Conservation (phyloP, 495 filamentous ascomycete species). For the Usnea hakonensis region DNA sequence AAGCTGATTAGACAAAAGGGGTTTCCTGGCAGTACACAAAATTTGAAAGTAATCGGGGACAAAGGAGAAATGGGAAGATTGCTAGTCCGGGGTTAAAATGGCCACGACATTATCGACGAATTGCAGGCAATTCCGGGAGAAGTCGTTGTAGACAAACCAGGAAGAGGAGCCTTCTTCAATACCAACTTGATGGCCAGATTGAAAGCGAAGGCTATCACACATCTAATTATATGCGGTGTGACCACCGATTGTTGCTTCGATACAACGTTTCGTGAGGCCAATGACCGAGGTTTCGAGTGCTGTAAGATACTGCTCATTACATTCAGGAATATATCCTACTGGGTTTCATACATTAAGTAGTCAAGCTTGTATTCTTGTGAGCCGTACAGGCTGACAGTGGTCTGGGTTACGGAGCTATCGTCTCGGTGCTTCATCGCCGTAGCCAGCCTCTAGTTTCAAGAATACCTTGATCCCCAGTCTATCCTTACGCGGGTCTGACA, state of each 20-base stretch:
- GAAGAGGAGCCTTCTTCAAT: constrained; percentile 56
- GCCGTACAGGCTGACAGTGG: neutral
- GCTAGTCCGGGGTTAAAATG: constrained; percentile 55
- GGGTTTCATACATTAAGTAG: neutral
- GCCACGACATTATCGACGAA: constrained; percentile 56
- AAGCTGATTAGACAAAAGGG: constrained; percentile 41
- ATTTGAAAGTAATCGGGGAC: constrained; percentile 47
- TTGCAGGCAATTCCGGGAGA: constrained; percentile 48
- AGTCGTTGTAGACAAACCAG: constrained; percentile 62
- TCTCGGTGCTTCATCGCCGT: neutral
- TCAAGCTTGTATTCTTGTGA: neutral
- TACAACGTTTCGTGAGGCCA: constrained; percentile 62
- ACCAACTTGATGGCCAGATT: constrained; percentile 57
- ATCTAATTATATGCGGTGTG: constrained; percentile 58
- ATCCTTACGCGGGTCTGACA: neutral
- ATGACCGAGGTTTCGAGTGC: constrained; percentile 69
- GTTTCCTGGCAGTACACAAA: constrained; percentile 33
- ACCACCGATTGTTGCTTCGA: constrained; percentile 66
- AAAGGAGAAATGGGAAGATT: constrained; percentile 54
- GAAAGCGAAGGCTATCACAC: constrained; percentile 55
- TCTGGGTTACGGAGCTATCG: neutral
- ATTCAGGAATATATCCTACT: too few relatives aligned
- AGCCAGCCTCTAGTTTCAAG: neutral
- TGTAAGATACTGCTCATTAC: constrained; percentile 29
- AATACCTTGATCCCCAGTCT: neutral